Evolutionary conservation across 1,139 yeast genomes (phyloP).

Genomic region (Candida smagusa): DNA sequence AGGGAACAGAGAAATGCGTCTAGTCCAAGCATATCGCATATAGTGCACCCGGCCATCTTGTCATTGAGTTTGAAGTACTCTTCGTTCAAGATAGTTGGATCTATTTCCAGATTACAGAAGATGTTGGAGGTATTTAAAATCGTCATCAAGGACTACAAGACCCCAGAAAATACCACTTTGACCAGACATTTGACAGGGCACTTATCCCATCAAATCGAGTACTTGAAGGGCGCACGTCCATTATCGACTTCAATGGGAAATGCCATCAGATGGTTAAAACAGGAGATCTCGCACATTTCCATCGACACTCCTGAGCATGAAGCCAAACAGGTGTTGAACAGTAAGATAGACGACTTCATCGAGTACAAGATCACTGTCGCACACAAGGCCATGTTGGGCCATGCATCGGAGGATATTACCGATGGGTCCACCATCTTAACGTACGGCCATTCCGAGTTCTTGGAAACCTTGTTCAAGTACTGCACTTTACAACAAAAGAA

Average conservation of each 20-base stretch:
- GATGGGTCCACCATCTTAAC: slow-evolving; percentile 81
- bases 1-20: slow-evolving; percentile 74
- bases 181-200: slow-evolving; percentile 87
- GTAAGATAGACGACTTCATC: slow-evolving; percentile 75
- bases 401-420: slow-evolving; percentile 73
- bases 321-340: slow-evolving; percentile 67
- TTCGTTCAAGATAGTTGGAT: slow-evolving; percentile 84
- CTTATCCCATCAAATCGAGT: slow-evolving; percentile 92
- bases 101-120: slow-evolving; percentile 77
- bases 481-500: slow-evolving; percentile 63
- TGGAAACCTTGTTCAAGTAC: slow-evolving; percentile 68
- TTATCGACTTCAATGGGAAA: slow-evolving; percentile 95
- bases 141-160: slow-evolving; percentile 75
- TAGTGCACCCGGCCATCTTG: slow-evolving; percentile 85
- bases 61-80: slow-evolving; percentile 79
- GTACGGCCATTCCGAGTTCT: slow-evolving; percentile 84
- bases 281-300: slow-evolving; percentile 77
- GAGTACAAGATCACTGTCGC: slow-evolving; percentile 83
- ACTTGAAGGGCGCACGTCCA: slow-evolving; percentile 87
- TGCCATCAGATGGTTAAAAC: slow-evolving; percentile 95
- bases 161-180: slow-evolving; percentile 83
- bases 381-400: slow-evolving; percentile 77
- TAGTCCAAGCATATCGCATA: slow-evolving; percentile 57
- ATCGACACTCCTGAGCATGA: slow-evolving; percentile 68
- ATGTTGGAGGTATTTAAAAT: slow-evolving; percentile 84